A percentile compares a stretch with the other conserved stretches of the same genome.
phyloP scores from a whole-genome alignment of 2,329 filamentous ascomycete genomes.

The Lachnellula cervina region DNA sequence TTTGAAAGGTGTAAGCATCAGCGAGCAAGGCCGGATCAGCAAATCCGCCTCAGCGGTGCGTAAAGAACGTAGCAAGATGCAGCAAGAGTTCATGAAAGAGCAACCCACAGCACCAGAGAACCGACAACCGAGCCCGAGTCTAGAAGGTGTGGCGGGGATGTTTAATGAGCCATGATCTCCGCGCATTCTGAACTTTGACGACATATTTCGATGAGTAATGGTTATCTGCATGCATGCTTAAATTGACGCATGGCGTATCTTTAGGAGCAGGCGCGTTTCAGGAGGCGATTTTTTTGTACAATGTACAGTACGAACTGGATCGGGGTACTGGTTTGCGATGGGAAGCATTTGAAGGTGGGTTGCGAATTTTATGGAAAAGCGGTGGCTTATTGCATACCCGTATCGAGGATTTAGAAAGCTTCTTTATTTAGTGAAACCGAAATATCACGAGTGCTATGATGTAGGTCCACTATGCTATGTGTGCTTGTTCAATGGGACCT shows the following conservation, averaged over 20 bases:
- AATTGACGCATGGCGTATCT: neutral
- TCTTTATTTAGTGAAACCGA: too few species aligned
- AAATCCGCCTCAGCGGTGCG: conserved; percentile 46
- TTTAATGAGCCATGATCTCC: conserved; percentile 17
- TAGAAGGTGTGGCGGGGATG: conserved; percentile 30
- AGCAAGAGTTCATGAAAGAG: conserved; percentile 61
- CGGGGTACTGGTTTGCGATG: neutral
- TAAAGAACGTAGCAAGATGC: conserved; percentile 52
- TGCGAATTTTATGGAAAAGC: neutral
- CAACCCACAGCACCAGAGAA: conserved; percentile 15
- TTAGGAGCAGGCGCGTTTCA: neutral
- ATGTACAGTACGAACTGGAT: neutral
- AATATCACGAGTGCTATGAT: too few species aligned
- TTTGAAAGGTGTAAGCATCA: conserved; percentile 84
- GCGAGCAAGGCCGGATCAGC: conserved; percentile 82
- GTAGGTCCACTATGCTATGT: too few species aligned
- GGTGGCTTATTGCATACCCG: neutral
- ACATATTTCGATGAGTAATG: too few species aligned
- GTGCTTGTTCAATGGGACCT: too few species aligned
- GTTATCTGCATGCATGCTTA: too few species aligned
- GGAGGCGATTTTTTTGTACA: neutral
- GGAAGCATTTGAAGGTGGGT: neutral
- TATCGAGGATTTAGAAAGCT: too few species aligned
- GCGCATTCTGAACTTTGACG: too few species aligned
- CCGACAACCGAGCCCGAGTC: conserved; percentile 19